phyloP scores from a whole-genome alignment of 768 basidiomycete genomes.

The Mrakia gelida region DNA sequence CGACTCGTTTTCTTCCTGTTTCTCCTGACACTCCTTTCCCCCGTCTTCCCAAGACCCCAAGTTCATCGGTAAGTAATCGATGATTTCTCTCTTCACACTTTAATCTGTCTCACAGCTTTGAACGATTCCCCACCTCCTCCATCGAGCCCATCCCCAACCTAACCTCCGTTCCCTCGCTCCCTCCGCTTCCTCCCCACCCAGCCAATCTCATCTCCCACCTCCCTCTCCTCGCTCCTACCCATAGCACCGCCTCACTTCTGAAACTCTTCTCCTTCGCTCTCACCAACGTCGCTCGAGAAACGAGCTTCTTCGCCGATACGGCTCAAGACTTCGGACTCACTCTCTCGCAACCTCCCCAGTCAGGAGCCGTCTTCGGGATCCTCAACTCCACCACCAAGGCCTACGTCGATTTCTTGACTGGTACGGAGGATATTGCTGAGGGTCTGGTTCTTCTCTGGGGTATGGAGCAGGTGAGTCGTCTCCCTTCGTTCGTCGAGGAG shows the following conservation, averaged over 20 bases:
- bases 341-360: conserved; percentile 18
- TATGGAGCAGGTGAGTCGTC: conserved; percentile 61
- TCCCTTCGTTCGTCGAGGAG: not conserved
- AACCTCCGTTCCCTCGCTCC: conserved; percentile 52
- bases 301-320: conserved; percentile 59
- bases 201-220: conserved; percentile 61
- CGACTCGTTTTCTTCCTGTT: not conserved
- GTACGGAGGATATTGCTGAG: conserved; percentile 53
- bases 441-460: conserved; percentile 71
- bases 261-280: conserved; percentile 55
- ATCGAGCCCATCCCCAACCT: not conserved
- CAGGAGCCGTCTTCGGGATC: conserved; percentile 45
- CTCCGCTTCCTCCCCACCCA: conserved; percentile 54
- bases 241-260: conserved; percentile 42
- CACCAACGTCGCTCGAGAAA: conserved; percentile 57
- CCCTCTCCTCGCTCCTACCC: conserved; percentile 49
- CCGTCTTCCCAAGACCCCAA: conserved; percentile 50
- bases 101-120: not conserved
- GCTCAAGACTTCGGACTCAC: conserved; percentile 51
- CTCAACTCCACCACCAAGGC: conserved; percentile 57
- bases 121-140: not conserved
- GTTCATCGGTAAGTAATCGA: conserved; percentile 25
- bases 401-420: conserved; percentile 67
- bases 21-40: not conserved
- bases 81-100: not conserved